Base-by-base conservation (phyloP, 352 stramenopile species). In the Globisporangium yorkense region DNA sequence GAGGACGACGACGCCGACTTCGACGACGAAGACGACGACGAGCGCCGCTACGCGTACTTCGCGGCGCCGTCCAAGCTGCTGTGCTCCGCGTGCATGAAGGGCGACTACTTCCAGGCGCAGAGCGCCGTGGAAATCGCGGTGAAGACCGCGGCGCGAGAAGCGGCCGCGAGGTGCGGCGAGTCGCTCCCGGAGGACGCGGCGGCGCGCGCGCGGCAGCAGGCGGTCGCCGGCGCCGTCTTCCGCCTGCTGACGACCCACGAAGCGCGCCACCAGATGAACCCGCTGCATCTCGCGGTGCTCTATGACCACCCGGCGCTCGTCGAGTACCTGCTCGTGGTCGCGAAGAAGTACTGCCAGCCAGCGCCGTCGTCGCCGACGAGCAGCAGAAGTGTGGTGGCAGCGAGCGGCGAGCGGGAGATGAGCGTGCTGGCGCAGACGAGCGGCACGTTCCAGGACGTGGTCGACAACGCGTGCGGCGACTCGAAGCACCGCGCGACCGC, bases 221-320 rank as follows among this genome's bases (percentile, higher is more conserved):
- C 47, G 21, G 51, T 57, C 20, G 45, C 57, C 2, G 51, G 69
- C 1, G 62, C 66, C 1, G 56, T 89, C 10, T 79, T 70, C 37
- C 66, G 74, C 13, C 57, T 92, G 44, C 70, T 92, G 51, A 90
- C 75, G 54, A 76, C 79, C 27, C 69, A 78, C 45, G 80, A 92
- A 63, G 62, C 80, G 15, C 66, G 81, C 4, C 78, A 92, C 33
- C 67, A 89, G 63, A 91, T 92, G 83, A 89, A 86, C 57, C 69
- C 77, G 9, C 51, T 93, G 53, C 76, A 88, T 51, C 57, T 91
- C 7, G 82, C 84, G 3, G 77, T 84, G 47, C 70, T 89, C 15
- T 93, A 93, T 53, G 84, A 93, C 64, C 76, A 91, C 53, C 77
- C 77, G 31, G 69, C 68, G 7, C 60, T 93, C 20, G 74, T 90